Evolutionary conservation across 176 grass and related monocot genomes (phyloP), one percentile per base, ranked within the genome.

Genomic region (Musa schizocarpa): DNA sequence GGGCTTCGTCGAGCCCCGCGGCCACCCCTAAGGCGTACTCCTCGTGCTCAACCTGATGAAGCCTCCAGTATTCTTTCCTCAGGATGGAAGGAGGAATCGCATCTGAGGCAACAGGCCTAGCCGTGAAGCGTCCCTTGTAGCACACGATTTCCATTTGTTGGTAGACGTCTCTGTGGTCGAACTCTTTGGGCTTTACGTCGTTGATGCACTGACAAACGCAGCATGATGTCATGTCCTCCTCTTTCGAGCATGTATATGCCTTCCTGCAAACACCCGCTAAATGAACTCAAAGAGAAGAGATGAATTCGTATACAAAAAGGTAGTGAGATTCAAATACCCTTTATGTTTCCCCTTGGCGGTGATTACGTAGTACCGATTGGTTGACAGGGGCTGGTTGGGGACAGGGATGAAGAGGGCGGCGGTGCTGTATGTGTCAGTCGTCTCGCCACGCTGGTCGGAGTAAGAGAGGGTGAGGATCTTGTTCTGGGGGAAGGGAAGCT

Each of bases 331-430:
- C 10, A 9, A 21, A 26, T 13, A 82, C 79, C 89, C 89, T 69
- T 51, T 82, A 50, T 27, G 21, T 66, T 50, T 86, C 16, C 83
- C 89, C 50, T 25, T 53, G 13, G 81, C 78, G 17, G 82, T 5
- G 49, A 88, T 79, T 19, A 76, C 72, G 80, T 92, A 89, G 67
- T 89, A 92, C 20, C 85, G 89, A 83, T 80, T 89, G 14, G 78
- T 68, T 1, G 86, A 52, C 8, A 82, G 79, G 0, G 86, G 92
- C 58, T 76, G 79, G 75, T 81, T 80, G 43, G 79, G 65, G 65
- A 91, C 86, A 14, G 88, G 88, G 52, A 96, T 81, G 79, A 96
- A 91, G 50, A 91, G 52, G 16, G 85, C 88, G 49, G 77, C 83
- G 23, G 82, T 76, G 17, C 9, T 11, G 77, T 86, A 74, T 59